These are phyloP conservation scores for Yamadazyma pseudoaaseri DNA, from an alignment of 1,139 yeast genomes.

Conservation along the genomic window DNA sequence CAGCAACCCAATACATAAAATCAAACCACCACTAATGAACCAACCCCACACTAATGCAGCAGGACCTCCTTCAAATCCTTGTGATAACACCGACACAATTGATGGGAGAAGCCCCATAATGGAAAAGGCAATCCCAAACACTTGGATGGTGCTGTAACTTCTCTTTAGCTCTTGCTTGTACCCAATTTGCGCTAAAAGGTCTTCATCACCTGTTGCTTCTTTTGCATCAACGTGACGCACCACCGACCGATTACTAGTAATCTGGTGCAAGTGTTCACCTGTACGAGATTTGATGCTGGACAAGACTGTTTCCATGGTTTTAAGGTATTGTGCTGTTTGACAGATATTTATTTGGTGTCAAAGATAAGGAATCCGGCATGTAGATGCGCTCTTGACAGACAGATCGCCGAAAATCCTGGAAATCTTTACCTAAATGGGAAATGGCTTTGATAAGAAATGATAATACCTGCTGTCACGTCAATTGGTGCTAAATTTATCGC, in stretches of 20 bases:
- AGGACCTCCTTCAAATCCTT: slow-evolving; percentile 42
- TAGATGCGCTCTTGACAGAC: too few relatives aligned
- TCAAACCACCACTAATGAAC: slow-evolving; percentile 59
- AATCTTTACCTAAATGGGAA: too few relatives aligned
- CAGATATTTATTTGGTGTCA: too few relatives aligned
- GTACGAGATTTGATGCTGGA: slow-evolving; percentile 17
- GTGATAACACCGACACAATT: slow-evolving; percentile 35
- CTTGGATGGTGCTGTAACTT: slow-evolving; percentile 47
- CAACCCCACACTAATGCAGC: slow-evolving; percentile 68
- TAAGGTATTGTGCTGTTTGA: too few relatives aligned
- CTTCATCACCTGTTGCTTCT: slow-evolving; percentile 38
- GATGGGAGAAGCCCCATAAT: slow-evolving; percentile 54
- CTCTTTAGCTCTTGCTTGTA: slow-evolving; percentile 52
- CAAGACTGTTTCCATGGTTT: too few relatives aligned
- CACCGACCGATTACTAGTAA: slow-evolving; percentile 25
- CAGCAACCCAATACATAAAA: slow-evolving; percentile 57
- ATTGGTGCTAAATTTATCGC: too few relatives aligned
- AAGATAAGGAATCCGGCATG: too few relatives aligned
- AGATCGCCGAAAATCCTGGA: too few relatives aligned
- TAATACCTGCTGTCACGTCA: too few relatives aligned
- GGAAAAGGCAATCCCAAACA: slow-evolving; percentile 52
- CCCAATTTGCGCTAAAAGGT: slow-evolving; percentile 51
- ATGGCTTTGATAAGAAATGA: too few relatives aligned
- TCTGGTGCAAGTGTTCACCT: slow-evolving; percentile 21
- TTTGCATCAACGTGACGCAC: slow-evolving; percentile 25